Evolutionary conservation across 805 yeast species (phyloP), one percentile per base, ranked within the genome.

Genomic region (Candida takata): DNA sequence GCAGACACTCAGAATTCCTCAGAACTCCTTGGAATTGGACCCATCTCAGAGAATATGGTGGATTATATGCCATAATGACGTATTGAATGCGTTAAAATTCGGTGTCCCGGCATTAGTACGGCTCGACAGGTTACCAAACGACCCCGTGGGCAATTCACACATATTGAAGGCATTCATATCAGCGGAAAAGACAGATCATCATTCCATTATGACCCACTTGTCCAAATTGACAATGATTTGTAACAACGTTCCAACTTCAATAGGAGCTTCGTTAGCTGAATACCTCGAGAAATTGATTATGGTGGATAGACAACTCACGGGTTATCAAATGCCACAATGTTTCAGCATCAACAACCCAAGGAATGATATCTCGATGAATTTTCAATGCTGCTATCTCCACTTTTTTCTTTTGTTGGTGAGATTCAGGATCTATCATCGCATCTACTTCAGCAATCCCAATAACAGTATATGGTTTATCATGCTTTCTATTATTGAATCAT

Each of bases 81-180:
- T 43, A 4, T 19, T 46, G 24, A 46, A 44, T 21, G 43, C 54
- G 5, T 21, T 48, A 8, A 42, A 35, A 24, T 42, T 38, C 17
- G 32, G 41, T 1, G 29, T 37, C 1, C 52, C 54, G 9, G 30
- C 47, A 4, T 28, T 49, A 27, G 35, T 49, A 3, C 39, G 46
- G 29, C 28, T 44, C 8, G 49, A 45, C 5, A 26, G 34, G 3
- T 17, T 41, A 0, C 40, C 44, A 3, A 40, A 34, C 10, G 33
- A 33, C 7, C 31, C 36, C 16, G 19, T 30, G 12, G 45, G 44
- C 6, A 35, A 30, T 23, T 45, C 54, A 1, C 48, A 43, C 29
- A 42, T 42, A 17, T 29, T 49, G 8, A 49, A 49, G 32, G 53
- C 51, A 1, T 49, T 49, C 35, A 43, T 49, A 14, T 41, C 49